Evolutionary conservation across 2,329 filamentous ascomycete species (phyloP).

Genomic region (Talaromyces sp.): DNA sequence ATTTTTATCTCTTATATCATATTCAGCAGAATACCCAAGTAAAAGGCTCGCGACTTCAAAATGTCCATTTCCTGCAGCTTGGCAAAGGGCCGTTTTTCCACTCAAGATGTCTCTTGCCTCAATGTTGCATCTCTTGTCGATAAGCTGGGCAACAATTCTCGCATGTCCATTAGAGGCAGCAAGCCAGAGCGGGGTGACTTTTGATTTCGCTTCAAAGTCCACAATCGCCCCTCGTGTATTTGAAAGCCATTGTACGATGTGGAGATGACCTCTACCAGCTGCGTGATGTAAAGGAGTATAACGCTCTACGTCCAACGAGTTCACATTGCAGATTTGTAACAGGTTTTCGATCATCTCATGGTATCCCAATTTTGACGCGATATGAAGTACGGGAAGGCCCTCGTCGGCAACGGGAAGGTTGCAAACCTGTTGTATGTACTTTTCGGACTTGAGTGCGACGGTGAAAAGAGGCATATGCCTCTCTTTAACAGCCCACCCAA

Average conservation of each 20-base stretch:
- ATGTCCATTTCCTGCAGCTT: not conserved
- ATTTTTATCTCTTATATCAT: not conserved
- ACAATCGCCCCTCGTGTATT: not conserved
- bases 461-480: slow-evolving; percentile 14
- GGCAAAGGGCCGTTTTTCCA: not conserved
- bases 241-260: not conserved
- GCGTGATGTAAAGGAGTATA: slow-evolving; percentile 9
- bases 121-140: not conserved
- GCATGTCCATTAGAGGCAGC: slow-evolving; percentile 6
- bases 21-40: not conserved
- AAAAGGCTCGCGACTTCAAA: not conserved
- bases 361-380: slow-evolving; percentile 15
- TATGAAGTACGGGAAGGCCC: slow-evolving; percentile 17
- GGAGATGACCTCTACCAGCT: not conserved
- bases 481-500: slow-evolving; percentile 19
- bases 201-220: not conserved
- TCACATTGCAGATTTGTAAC: slow-evolving; percentile 1
- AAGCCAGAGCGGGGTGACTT: slow-evolving; percentile 7
- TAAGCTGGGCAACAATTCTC: not conserved
- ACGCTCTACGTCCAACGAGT: slow-evolving; percentile 3
- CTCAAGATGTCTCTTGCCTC: not conserved
- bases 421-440: slow-evolving; percentile 8
- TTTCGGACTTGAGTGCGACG: slow-evolving; percentile 1
- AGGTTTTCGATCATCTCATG: not conserved
- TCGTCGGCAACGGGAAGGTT: slow-evolving; percentile 17